Base-by-base conservation (phyloP, 306 rosid species). In the Sechiopsis laciniata region DNA sequence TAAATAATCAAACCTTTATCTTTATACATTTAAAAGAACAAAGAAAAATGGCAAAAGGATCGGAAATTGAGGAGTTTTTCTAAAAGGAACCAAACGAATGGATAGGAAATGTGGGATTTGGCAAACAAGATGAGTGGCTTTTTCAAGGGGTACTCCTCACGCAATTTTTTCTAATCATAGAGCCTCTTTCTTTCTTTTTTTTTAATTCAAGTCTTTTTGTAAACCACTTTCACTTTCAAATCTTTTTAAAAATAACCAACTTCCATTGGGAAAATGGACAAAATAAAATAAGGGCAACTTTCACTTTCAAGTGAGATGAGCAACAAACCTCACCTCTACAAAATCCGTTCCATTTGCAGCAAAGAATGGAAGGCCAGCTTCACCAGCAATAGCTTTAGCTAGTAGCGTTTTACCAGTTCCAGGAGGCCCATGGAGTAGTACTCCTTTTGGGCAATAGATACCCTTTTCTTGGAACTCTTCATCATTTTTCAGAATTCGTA, bases 351-450 rank as follows among this genome's bases (percentile, higher is more conserved):
- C 98, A 80, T 85, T 93, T 73, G 92, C 96, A 69, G 98, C 98
- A 82, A 93, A 93, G 76, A 90, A 93, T 12, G 98, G 98, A 79
- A 90, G 88, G 82, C 97, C 98, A 35, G 98, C 97, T 86, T 93
- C 98, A 63, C 98, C 98, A 74, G 98, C 98, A 29, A 93, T 93
- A 75, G 98, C 98, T 83, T 90, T 93, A 75, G 98, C 98, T 79
- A 93, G 89, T 77, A 93, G 80, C 51, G 98, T 93, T 87, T 93
- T 93, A 75, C 98, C 98, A 21, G 98, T 93, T 82, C 98, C 98
- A 62, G 98, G 98, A 80, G 98, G 98, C 66, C 98, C 98, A 74
- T 93, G 96, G 72, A 93, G 97, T 83, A 93, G 94, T 13, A 93
- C 98, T 29, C 98, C 98, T 87, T 90, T 90, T 46, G 97, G 98